Evolutionary conservation across 2,329 filamentous ascomycete genomes (phyloP), one percentile per base, ranked within the genome.

Genomic region (Hawksworthiomyces lignivorus): DNA sequence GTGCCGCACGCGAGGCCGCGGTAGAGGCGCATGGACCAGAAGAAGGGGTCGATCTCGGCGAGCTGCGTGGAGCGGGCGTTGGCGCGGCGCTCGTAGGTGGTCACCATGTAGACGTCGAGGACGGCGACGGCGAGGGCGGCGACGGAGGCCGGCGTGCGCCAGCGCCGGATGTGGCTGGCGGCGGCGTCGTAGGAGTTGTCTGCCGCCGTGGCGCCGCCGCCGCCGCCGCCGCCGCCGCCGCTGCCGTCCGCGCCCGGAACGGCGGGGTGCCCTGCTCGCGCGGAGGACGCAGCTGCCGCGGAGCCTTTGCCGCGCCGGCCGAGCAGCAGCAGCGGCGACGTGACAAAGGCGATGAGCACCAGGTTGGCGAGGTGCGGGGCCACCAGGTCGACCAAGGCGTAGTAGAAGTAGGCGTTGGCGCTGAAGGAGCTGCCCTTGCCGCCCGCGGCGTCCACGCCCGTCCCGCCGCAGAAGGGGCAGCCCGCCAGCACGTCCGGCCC

Each of bases 321-420:
- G 0, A 78, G 73, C 38, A 90, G 57, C 0, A 77, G 58, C 3
- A 74, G 67, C 9, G 48, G 41, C 1, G 84, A 87, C 0, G 90
- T 97, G 1, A 77, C 80, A 33, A 87, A 53, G 5, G 85, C 86
- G 15, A 95, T 63, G 35, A 82, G 62, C 41, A 77, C 62, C 38
- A 95, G 72, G 63, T 96, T 92, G 36, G 80, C 57, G 8, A 97
- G 66, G 62, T 98, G 90, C n/a, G 86, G 83, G 12, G 77, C 68
- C 2, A 89, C 54, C 7, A 94, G 65, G 20, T 77, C 70, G 0
- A 90, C 85, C 0, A 94, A 63, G 12, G 84, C 82, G 63, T 94
- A 97, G 58, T 85, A 75, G 36, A 94, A 72, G 66, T 88, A 96
- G 31, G 75, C 77, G 28, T 67, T 68, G 5, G 78, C 72, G 36